Conservation (phyloP, 2,329 filamentous ascomycete genomes). For the Fusarium xyrophilum region DNA sequence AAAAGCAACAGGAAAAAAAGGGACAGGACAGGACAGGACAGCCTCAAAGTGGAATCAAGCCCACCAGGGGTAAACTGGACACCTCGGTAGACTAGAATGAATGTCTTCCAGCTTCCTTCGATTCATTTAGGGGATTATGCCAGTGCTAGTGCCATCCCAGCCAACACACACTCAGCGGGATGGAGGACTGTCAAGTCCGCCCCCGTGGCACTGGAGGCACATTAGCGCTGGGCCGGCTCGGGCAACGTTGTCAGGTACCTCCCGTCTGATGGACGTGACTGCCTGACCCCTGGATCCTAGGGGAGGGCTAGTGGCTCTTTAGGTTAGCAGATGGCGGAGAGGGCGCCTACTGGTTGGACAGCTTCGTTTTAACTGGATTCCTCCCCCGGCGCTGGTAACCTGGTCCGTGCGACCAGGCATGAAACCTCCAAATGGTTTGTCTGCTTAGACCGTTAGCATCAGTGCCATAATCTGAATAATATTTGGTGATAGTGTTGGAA, state of each 20-base stretch:
- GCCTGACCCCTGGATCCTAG: constrained; percentile 33
- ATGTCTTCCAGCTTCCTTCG: constrained; percentile 26
- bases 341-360: constrained; percentile 30
- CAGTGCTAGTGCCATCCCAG: background rate
- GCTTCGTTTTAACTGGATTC: constrained; percentile 3
- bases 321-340: constrained; percentile 15
- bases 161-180: constrained; percentile 15
- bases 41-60: constrained; percentile 26
- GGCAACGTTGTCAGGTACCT: constrained; percentile 32
- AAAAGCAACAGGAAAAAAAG: constrained; percentile 24
- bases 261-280: constrained; percentile 19
- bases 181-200: constrained; percentile 38
- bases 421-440: constrained; percentile 18
- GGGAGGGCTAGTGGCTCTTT: constrained; percentile 4
- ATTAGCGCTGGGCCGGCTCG: constrained; percentile 29
- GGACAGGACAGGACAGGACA: constrained; percentile 13
- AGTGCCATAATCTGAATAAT: constrained; percentile 16
- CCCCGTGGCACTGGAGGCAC: constrained; percentile 22
- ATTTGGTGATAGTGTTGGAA: background rate
- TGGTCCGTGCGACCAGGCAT: constrained; percentile 30
- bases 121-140: constrained; percentile 18
- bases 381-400: constrained; percentile 25
- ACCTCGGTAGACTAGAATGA: background rate
- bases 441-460: constrained; percentile 34
- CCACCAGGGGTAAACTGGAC: constrained; percentile 16